Conservation (phyloP, 2,329 filamentous ascomycete genomes). For the Talaromyces piceae region DNA sequence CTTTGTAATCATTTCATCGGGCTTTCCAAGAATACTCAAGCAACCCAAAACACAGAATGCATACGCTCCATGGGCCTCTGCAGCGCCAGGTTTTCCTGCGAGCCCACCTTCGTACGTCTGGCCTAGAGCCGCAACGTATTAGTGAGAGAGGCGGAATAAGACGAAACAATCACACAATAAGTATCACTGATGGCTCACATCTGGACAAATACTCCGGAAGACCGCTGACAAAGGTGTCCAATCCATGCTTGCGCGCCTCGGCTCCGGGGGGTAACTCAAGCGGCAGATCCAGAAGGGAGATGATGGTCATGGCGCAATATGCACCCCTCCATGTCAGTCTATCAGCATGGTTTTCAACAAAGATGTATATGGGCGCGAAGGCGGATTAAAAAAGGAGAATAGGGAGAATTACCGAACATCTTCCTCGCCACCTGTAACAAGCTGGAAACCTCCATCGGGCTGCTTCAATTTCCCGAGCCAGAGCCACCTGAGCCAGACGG, state of each 20-base stretch:
- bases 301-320: conserved; percentile 80
- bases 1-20: conserved; percentile 64
- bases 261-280: conserved; percentile 68
- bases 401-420: conserved; percentile 70
- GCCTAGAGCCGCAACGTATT: conserved; percentile 42
- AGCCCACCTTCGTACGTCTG: conserved; percentile 96
- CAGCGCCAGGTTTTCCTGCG: conserved; percentile 65
- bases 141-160: not conserved
- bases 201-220: conserved; percentile 71
- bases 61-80: conserved; percentile 94
- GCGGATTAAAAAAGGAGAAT: not conserved
- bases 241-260: conserved; percentile 56
- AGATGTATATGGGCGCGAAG: not conserved
- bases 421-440: conserved; percentile 79
- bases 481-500: conserved; percentile 55
- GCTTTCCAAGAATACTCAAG: conserved; percentile 75
- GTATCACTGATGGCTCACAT: conserved; percentile 47
- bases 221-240: conserved; percentile 60
- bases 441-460: conserved; percentile 77
- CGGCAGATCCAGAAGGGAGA: conserved; percentile 76
- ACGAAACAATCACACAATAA: not conserved
- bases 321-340: conserved; percentile 56
- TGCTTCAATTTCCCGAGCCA: conserved; percentile 87
- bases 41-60: conserved; percentile 90
- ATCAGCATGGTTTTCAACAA: not conserved